phyloP scores from a whole-genome alignment of 2,329 filamentous ascomycete species.

The Diplodia seriata region DNA sequence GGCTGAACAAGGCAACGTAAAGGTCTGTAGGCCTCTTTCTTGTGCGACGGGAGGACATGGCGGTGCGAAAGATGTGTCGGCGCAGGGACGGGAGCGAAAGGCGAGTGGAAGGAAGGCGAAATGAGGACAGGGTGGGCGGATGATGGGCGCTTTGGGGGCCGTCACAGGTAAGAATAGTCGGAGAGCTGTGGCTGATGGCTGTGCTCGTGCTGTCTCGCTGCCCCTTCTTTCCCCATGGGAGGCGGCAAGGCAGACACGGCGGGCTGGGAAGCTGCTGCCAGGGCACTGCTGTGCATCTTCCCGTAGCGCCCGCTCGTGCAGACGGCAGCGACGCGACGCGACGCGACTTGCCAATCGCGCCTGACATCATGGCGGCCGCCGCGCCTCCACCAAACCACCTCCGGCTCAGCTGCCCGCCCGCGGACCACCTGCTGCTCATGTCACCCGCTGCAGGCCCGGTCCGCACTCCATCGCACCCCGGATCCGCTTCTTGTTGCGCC shows the following conservation, averaged over 20 bases:
- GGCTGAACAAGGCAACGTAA: constrained; percentile 2
- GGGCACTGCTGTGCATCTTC: too few species aligned
- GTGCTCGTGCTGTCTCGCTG: neutral
- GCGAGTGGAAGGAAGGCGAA: neutral
- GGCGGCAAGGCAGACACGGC: neutral
- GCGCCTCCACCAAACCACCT: constrained; percentile 17
- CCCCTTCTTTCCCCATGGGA: too few species aligned
- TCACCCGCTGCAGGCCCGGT: constrained; percentile 23
- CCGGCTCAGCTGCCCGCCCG: constrained; percentile 24
- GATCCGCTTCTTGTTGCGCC: neutral
- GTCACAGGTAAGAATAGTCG: constrained; percentile 20
- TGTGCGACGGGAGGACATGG: neutral
- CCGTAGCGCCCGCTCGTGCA: too few species aligned
- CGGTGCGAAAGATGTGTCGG: neutral
- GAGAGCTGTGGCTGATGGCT: constrained; percentile 18
- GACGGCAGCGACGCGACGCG: too few species aligned
- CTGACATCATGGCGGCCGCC: constrained; percentile 27
- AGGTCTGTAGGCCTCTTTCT: too few species aligned
- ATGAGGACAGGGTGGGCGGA: neutral
- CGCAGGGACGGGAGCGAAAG: neutral
- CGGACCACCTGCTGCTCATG: constrained; percentile 22
- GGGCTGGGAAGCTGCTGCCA: too few species aligned
- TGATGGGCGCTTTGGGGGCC: constrained; percentile 22
- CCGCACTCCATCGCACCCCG: neutral
- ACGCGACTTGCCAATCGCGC: neutral